A percentile compares a stretch with the other conserved stretches of the same genome.
Conservation (phyloP, 2,329 filamentous ascomycete species). For the Cercospora citrullina region DNA sequence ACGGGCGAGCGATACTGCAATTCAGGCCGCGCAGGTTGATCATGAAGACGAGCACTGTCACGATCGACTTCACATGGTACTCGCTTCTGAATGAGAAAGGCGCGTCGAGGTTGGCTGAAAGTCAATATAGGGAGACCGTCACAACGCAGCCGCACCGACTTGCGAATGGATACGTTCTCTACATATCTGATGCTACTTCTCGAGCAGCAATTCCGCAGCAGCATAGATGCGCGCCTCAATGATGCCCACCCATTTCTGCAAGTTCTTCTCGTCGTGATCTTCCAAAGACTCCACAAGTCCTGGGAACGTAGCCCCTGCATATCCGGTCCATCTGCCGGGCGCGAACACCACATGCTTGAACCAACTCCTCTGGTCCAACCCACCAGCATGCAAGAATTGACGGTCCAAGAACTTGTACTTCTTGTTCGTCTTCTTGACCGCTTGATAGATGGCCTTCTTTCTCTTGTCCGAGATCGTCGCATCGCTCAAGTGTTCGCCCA, state of each 20-base stretch:
- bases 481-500: constrained; percentile 41
- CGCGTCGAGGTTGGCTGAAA: background rate
- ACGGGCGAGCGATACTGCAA: background rate
- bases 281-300: constrained; percentile 65
- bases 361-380: constrained; percentile 78
- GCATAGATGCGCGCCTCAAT: constrained; percentile 37
- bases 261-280: constrained; percentile 42
- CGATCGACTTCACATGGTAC: background rate
- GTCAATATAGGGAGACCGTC: background rate
- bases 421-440: constrained; percentile 65
- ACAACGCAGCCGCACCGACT: background rate
- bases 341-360: constrained; percentile 96
- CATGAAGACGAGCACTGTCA: background rate
- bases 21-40: background rate
- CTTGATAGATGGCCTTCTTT: constrained; percentile 48
- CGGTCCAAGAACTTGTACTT: constrained; percentile 85
- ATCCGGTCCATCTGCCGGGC: constrained; percentile 87
- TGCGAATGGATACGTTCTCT: background rate
- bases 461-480: constrained; percentile 49
- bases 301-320: constrained; percentile 70
- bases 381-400: constrained; percentile 71
- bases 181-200: constrained; percentile 5
- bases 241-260: constrained; percentile 48
- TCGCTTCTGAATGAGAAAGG: background rate
- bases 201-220: constrained; percentile 22